Conservation (phyloP, 2,329 filamentous ascomycete genomes). For the Orbilia javanica region DNA sequence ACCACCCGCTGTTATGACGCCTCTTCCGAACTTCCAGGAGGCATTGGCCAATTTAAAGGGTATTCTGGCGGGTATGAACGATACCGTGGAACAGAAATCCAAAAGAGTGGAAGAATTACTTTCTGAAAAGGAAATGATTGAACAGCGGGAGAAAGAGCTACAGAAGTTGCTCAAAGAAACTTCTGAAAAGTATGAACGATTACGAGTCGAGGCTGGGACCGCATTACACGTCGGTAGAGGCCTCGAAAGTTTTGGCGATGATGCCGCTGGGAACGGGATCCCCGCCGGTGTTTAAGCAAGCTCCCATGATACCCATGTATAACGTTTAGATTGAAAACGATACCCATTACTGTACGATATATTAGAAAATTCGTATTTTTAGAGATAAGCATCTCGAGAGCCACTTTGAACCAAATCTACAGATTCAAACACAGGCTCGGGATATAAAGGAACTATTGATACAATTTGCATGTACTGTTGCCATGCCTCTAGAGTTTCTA, state of each 20-base stretch:
- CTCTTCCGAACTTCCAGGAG: slow-evolving; percentile 43
- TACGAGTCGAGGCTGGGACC: slow-evolving; percentile 44
- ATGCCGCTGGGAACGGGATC: slow-evolving; percentile 28
- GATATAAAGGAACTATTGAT: slow-evolving; percentile 36
- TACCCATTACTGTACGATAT: slow-evolving; percentile 43
- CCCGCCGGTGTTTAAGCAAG: slow-evolving; percentile 35
- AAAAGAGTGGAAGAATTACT: slow-evolving; percentile 43
- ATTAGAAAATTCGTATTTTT: slow-evolving; percentile 12
- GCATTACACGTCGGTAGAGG: slow-evolving; percentile 51
- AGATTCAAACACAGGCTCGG: neutral
- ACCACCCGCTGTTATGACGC: slow-evolving; percentile 45
- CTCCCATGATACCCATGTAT: slow-evolving; percentile 22
- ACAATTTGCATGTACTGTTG: slow-evolving; percentile 50
- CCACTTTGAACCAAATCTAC: neutral
- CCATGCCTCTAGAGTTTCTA: slow-evolving; percentile 24
- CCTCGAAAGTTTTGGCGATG: slow-evolving; percentile 50
- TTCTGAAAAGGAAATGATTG: slow-evolving; percentile 51
- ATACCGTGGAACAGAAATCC: slow-evolving; percentile 21
- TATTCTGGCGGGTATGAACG: slow-evolving; percentile 41
- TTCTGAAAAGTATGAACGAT: slow-evolving; percentile 47
- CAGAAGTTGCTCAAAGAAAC: slow-evolving; percentile 42
- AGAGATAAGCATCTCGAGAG: neutral
- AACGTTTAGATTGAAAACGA: slow-evolving; percentile 7
- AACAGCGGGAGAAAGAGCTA: slow-evolving; percentile 41
- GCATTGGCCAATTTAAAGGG: slow-evolving; percentile 34